phyloP scores from a whole-genome alignment of 495 filamentous ascomycete genomes.

The Lophiostoma macrostomum region DNA sequence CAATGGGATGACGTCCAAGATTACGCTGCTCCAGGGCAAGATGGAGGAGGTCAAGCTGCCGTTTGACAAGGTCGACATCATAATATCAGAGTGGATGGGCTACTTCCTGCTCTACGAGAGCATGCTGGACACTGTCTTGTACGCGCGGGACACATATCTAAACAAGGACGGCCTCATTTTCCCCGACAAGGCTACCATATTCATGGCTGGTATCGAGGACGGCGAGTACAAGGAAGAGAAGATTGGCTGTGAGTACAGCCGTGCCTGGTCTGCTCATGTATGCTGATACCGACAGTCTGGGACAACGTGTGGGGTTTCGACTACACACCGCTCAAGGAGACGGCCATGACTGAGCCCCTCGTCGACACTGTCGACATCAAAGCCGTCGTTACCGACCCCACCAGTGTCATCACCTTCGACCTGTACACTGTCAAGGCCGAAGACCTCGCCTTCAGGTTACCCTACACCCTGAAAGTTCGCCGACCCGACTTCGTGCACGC shows the following conservation, averaged over 20 bases:
- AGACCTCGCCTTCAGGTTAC: constrained; percentile 72
- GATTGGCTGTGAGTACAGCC: constrained; percentile 64
- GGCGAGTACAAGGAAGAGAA: constrained; percentile 88
- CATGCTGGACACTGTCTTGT: constrained; percentile 96
- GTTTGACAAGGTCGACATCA: constrained; percentile 90
- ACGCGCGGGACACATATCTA: constrained; percentile 89
- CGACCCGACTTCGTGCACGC: constrained; percentile 92
- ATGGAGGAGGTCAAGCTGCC: constrained; percentile 94
- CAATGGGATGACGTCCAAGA: constrained; percentile 78
- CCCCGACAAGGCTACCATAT: constrained; percentile 85
- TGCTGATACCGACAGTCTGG: no score
- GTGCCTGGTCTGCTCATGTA: no score
- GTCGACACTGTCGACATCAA: constrained; percentile 80
- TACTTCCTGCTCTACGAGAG: constrained; percentile 98
- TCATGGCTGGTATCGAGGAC: constrained; percentile 83
- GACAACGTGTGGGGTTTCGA: constrained; percentile 98
- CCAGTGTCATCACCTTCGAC: constrained; percentile 72
- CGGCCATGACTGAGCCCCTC: constrained; percentile 78
- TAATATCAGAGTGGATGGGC: constrained; percentile 99
- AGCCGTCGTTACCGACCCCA: constrained; percentile 75
- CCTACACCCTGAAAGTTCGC: constrained; percentile 67
- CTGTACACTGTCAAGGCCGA: constrained; percentile 70
- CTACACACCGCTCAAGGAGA: constrained; percentile 78
- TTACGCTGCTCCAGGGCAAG: constrained; percentile 89
- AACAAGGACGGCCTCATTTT: constrained; percentile 80